phyloP scores from a whole-genome alignment of 1,284 basidiomycete species.

The Filobasidium uniguttulatum region DNA sequence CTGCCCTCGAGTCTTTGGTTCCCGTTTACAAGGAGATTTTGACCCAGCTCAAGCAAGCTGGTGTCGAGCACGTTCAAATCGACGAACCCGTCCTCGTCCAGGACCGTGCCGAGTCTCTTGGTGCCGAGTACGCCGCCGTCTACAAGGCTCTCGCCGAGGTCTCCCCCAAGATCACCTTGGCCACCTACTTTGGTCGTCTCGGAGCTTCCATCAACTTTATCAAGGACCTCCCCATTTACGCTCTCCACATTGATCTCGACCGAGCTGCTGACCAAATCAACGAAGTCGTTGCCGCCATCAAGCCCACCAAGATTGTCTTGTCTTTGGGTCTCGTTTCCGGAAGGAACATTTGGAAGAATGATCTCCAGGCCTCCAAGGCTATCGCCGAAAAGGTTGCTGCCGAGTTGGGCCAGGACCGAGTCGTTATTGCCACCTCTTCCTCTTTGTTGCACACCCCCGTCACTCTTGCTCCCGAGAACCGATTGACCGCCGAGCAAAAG shows the following conservation, averaged over 20 bases:
- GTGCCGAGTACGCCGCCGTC: slow-evolving; percentile 65
- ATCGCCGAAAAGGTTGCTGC: slow-evolving; percentile 73
- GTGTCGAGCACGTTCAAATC: slow-evolving; percentile 87
- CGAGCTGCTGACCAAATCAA: slow-evolving; percentile 86
- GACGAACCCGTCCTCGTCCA: slow-evolving; percentile 96
- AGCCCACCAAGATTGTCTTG: slow-evolving; percentile 63
- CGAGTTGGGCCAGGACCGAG: slow-evolving; percentile 68
- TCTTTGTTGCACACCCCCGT: slow-evolving; percentile 98
- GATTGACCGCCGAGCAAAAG: slow-evolving; percentile 77
- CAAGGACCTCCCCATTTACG: slow-evolving; percentile 82
- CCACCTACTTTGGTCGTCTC: slow-evolving; percentile 94
- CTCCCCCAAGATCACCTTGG: slow-evolving; percentile 80
- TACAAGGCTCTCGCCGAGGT: slow-evolving; percentile 72
- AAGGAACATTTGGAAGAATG: slow-evolving; percentile 99
- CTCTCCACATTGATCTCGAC: slow-evolving; percentile 93
- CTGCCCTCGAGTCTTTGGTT: slow-evolving; percentile 76
- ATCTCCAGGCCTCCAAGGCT: slow-evolving; percentile 72
- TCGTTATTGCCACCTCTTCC: slow-evolving; percentile 89
- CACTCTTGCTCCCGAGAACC: slow-evolving; percentile 82
- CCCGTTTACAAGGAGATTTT: slow-evolving; percentile 88
- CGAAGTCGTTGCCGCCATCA: slow-evolving; percentile 66
- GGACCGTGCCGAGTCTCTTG: slow-evolving; percentile 66
- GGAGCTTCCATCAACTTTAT: slow-evolving; percentile 82
- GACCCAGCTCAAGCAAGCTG: slow-evolving; percentile 78
- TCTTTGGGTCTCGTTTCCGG: slow-evolving; percentile 96